Evolutionary conservation across 176 grass and related monocot genomes (phyloP).

Genomic region (Zea luxurians): DNA sequence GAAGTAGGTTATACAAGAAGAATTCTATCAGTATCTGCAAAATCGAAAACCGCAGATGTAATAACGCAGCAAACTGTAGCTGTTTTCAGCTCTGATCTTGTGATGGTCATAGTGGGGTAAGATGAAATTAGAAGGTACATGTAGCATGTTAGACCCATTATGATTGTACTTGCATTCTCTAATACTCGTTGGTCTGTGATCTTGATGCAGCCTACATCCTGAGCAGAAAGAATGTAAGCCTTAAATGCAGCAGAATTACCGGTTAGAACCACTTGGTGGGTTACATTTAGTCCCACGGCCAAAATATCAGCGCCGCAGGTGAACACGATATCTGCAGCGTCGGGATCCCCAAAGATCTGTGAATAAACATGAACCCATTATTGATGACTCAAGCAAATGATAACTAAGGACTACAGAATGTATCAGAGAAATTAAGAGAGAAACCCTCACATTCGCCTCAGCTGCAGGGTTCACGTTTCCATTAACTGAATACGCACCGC

Average conservation of each 20-base stretch:
- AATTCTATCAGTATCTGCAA: not conserved
- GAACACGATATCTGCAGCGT: conserved; percentile 88
- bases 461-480: conserved; percentile 97
- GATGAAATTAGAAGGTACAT: too few species aligned
- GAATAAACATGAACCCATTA: conserved; percentile 30
- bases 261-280: conserved; percentile 85
- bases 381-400: not conserved
- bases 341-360: conserved; percentile 88
- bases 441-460: conserved; percentile 74
- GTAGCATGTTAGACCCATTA: not conserved
- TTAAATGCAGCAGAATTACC: conserved; percentile 34
- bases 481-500: conserved; percentile 88
- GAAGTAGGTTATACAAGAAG: not conserved
- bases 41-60: not conserved
- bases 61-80: not conserved
- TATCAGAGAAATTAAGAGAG: conserved; percentile 19
- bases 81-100: not conserved
- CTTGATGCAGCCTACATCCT: not conserved
- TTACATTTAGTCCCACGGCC: conserved; percentile 82
- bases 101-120: too few species aligned
- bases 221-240: not conserved
- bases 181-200: not conserved
- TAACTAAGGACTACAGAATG: not conserved
- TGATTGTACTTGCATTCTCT: not conserved
- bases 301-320: conserved; percentile 90